A percentile compares a stretch with the other conserved stretches of the same genome.
These are phyloP conservation scores for Globisporangium orthogonon DNA, from an alignment of 352 stramenopile species.

Conservation along the genomic window DNA sequence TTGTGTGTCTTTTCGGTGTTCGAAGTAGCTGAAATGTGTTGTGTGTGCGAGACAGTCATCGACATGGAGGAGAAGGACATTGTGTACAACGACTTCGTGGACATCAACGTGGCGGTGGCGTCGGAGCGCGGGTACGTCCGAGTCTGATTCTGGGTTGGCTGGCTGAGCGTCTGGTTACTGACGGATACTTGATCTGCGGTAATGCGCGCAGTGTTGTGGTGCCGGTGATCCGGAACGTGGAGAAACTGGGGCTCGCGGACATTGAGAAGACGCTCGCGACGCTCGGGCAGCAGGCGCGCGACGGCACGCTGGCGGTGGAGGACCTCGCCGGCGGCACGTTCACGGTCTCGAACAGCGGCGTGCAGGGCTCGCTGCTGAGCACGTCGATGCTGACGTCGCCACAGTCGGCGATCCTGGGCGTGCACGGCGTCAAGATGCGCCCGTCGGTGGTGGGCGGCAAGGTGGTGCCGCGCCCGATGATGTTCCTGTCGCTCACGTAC, in stretches of 20 bases:
- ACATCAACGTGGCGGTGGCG: slow-evolving; percentile 97
- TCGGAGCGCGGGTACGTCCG: slow-evolving; percentile 80
- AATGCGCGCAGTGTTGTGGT: slow-evolving; percentile 87
- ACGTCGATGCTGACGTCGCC: slow-evolving; percentile 98
- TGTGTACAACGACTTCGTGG: slow-evolving; percentile 98
- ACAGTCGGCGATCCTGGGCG: slow-evolving; percentile 97
- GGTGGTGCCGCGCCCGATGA: slow-evolving; percentile 97
- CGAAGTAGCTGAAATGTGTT: slow-evolving; percentile 2
- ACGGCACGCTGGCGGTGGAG: slow-evolving; percentile 63
- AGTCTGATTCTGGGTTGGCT: neutral
- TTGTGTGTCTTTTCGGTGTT: neutral
- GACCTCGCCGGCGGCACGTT: slow-evolving; percentile 98
- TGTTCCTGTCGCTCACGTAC: slow-evolving; percentile 99
- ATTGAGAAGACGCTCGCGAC: slow-evolving; percentile 94
- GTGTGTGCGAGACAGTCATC: slow-evolving; percentile 68
- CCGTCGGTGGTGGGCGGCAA: slow-evolving; percentile 90
- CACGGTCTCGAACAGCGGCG: slow-evolving; percentile 97
- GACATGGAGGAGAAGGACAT: slow-evolving; percentile 98
- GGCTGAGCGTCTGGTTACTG: neutral
- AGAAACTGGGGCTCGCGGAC: slow-evolving; percentile 94
- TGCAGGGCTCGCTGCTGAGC: slow-evolving; percentile 96
- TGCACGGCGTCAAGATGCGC: slow-evolving; percentile 98
- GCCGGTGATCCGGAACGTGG: slow-evolving; percentile 96
- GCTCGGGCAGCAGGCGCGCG: slow-evolving; percentile 74
- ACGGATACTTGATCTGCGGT: too few relatives aligned